Base-by-base conservation (phyloP, 257 asterid species). In the Cordia subcordata region DNA sequence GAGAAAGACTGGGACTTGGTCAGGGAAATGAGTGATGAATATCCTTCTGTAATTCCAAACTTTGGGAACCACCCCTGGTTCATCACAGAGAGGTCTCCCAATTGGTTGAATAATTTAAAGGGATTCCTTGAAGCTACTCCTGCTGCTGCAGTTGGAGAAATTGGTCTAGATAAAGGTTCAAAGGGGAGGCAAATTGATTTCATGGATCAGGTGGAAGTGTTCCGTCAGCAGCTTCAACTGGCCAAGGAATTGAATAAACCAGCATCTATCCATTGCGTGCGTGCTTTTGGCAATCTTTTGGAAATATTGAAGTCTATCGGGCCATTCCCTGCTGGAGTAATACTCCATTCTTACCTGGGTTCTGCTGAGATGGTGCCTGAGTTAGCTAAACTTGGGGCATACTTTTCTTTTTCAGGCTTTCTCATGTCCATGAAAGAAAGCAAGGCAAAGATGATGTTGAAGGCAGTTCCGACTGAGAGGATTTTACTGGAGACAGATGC, bases 361-460 rank as follows among this genome's bases (percentile, higher is more conserved):
- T 84, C 97, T 53, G 97, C 97, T 22, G 99, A 93, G 71, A 81
- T 93, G 99, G 97, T 93, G 61, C 86, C 87, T 46, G 96, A 80
- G 65, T 65, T 93, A 5, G 81, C 86, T 0, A 76, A 72, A 72
- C 86, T 82, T 5, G 97, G 97, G 46, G 99, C 94, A 56, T 86
- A 88, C 89, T 92, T 92, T 61, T 92, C 96, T 32, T 83, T 92
- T 44, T 92, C 99, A 9, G 99, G 99, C 63, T 89, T 86, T 66
- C 83, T 92, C 52, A 86, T 92, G 99, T 75, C 91, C 14, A 17
- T 84, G 89, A 89, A 89, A 63, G 95, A 84, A 55, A 85, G 85
- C 81, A 93, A 86, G 84, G 96, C 94, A 8, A 89, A 74, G 91
- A 89, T 82, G 51, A 86, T 93, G 86, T 38, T 89, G 73, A 86